These are phyloP conservation scores for Eucalyptus pauciflora DNA, from an alignment of 345 rosid genomes.

Conservation along the genomic window DNA sequence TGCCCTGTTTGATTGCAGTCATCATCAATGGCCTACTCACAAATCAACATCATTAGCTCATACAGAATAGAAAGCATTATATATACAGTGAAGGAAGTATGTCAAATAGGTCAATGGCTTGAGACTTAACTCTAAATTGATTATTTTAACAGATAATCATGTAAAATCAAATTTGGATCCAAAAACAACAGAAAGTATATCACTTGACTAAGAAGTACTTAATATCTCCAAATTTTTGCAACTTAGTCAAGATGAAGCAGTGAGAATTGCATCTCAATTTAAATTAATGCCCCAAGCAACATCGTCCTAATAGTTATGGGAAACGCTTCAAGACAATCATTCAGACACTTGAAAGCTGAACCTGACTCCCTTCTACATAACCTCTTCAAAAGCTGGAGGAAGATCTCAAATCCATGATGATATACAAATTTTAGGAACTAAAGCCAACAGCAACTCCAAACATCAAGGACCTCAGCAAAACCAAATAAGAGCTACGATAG, in stretches of 20 bases:
- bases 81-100: not conserved
- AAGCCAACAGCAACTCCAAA: not conserved
- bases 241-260: not conserved
- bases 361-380: not conserved
- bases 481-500: not conserved
- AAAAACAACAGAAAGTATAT: not conserved
- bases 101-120: not conserved
- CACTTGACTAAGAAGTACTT: not conserved
- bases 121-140: not conserved
- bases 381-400: not conserved
- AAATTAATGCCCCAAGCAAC: not conserved
- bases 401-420: not conserved
- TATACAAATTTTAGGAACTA: not conserved
- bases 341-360: not conserved
- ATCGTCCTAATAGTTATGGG: not conserved
- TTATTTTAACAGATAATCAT: not conserved
- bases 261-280: not conserved
- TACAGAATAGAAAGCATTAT: not conserved
- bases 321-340: not conserved
- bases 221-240: not conserved
- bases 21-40: slow-evolving; percentile 81
- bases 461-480: not conserved
- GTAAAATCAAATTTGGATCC: not conserved
- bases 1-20: slow-evolving; percentile 98
- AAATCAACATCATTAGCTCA: not conserved